Evolutionary conservation across 495 filamentous ascomycete species (phyloP).

Genomic region (Polyplosphaeria fusca): DNA sequence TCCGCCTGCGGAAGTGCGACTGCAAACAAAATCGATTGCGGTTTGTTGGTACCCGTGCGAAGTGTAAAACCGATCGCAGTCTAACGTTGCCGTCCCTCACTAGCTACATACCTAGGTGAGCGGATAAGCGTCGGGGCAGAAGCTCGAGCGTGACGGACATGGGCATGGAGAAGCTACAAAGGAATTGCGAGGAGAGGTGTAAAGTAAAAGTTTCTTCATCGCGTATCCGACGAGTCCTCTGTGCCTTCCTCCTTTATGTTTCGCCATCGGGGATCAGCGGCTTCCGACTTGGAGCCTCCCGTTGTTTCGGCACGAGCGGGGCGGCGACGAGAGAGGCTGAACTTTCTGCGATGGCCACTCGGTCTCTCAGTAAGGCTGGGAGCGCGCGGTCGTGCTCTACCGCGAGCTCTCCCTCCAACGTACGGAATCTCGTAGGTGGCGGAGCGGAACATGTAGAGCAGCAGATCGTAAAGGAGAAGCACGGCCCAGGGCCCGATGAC

Average conservation of each 20-base stretch:
- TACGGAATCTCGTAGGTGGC: slow-evolving; percentile 58
- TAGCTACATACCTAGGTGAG: too few relatives aligned
- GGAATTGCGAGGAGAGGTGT: too few relatives aligned
- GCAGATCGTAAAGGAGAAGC: slow-evolving; percentile 63
- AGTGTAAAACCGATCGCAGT: too few relatives aligned
- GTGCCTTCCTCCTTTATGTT: slow-evolving; percentile 20
- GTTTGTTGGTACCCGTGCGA: too few relatives aligned
- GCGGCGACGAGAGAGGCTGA: slow-evolving; percentile 45
- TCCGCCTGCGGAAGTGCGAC: too few relatives aligned
- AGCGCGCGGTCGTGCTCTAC: slow-evolving; percentile 58
- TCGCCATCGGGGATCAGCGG: slow-evolving; percentile 15
- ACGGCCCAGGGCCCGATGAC: slow-evolving; percentile 66
- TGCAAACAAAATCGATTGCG: too few relatives aligned
- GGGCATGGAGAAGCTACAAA: too few relatives aligned
- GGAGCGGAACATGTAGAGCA: slow-evolving; percentile 62
- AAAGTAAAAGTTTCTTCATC: too few relatives aligned
- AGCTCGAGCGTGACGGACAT: too few relatives aligned
- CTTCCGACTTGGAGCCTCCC: slow-evolving; percentile 4
- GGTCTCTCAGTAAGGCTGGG: slow-evolving; percentile 62
- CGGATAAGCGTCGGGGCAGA: too few relatives aligned
- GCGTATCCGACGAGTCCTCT: slow-evolving; percentile 5
- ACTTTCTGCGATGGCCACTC: slow-evolving; percentile 50
- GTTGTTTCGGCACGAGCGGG: neutral
- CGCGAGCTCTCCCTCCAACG: slow-evolving; percentile 62
- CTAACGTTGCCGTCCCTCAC: too few relatives aligned